phyloP scores from a whole-genome alignment of 75 land plant species.

The Selaginella moellendorffii region DNA sequence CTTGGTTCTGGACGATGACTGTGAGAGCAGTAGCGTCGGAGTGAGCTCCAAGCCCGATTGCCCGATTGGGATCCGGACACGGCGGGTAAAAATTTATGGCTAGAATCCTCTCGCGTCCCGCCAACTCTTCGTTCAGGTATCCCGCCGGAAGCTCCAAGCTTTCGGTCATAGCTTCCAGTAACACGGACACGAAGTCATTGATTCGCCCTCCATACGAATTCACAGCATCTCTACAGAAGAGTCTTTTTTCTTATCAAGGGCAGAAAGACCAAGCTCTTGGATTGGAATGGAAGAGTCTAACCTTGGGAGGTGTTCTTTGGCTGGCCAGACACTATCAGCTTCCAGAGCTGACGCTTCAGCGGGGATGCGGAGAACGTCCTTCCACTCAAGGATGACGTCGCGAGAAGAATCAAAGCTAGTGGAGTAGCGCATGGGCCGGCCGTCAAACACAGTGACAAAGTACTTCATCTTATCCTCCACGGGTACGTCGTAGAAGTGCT shows the following conservation, averaged over 20 bases:
- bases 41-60: background rate
- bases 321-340: background rate
- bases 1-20: background rate
- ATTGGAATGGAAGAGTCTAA: background rate
- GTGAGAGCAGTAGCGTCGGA: conserved; percentile 6
- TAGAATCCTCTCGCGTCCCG: background rate
- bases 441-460: background rate
- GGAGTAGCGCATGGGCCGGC: conserved; percentile 7
- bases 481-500: conserved; percentile 11
- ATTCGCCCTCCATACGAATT: background rate
- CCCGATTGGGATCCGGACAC: background rate
- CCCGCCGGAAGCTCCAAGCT: background rate
- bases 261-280: background rate
- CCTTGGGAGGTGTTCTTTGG: conserved; percentile 6
- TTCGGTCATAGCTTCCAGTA: background rate
- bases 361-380: conserved; percentile 7
- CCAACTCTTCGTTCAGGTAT: background rate
- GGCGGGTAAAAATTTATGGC: conserved; percentile 2
- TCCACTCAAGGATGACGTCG: background rate
- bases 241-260: no score
- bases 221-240: conserved; percentile 1
- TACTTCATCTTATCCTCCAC: conserved; percentile 3
- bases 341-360: background rate
- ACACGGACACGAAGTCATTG: background rate
- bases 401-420: conserved; percentile 2